A percentile compares a stretch with the other conserved stretches of the same genome.
These are phyloP conservation scores for Tolypocladium tropicale DNA, from an alignment of 2,329 filamentous ascomycete species.

Conservation along the genomic window DNA sequence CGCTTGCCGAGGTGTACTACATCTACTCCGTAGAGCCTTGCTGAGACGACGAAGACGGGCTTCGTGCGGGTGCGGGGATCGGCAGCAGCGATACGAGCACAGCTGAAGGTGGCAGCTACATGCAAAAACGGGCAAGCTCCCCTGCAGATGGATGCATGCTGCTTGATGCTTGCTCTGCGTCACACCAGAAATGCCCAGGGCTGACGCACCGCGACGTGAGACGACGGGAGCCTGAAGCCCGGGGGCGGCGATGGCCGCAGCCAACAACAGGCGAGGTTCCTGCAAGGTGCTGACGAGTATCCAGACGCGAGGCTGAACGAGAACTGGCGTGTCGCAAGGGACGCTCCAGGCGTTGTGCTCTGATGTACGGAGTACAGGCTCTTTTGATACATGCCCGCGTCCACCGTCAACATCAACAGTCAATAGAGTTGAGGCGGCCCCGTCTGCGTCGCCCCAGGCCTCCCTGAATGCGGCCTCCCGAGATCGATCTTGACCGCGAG, in stretches of 20 bases:
- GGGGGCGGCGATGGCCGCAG: background rate
- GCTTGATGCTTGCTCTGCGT: background rate
- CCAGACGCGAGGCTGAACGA: background rate
- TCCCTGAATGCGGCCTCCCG: background rate
- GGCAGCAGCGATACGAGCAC: background rate
- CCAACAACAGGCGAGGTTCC: background rate
- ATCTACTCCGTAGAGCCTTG: too few species aligned
- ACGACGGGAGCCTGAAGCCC: background rate
- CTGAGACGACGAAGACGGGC: background rate
- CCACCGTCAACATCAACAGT: constrained; percentile 2
- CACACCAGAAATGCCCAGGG: background rate
- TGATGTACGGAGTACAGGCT: too few species aligned
- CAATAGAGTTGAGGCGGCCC: background rate
- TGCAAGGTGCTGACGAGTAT: background rate
- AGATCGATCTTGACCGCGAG: background rate
- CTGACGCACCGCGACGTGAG: background rate
- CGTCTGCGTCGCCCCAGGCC: background rate
- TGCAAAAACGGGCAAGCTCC: background rate
- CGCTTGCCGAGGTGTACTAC: background rate
- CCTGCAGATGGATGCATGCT: background rate
- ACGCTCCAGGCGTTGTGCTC: too few species aligned
- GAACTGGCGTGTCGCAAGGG: too few species aligned
- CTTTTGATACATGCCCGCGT: too few species aligned
- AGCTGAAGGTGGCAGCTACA: background rate
- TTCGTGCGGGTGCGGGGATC: background rate